These are phyloP conservation scores for Epichloe sibirici DNA, from an alignment of 2,329 filamentous ascomycete genomes.

Conservation along the genomic window DNA sequence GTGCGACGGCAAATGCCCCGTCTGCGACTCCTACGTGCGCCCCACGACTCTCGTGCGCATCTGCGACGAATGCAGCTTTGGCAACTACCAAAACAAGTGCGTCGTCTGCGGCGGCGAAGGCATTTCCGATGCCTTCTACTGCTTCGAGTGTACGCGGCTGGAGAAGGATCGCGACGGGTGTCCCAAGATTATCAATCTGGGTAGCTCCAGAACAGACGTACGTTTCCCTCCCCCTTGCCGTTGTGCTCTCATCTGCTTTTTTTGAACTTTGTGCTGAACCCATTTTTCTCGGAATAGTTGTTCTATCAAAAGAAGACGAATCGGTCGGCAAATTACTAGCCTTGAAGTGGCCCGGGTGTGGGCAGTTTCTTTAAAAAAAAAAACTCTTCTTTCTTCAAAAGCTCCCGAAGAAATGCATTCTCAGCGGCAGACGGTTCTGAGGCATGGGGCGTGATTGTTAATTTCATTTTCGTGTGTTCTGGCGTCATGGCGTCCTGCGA, in stretches of 20 bases:
- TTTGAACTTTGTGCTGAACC: not conserved
- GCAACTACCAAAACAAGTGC: constrained; percentile 99
- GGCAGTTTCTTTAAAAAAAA: constrained; percentile 14
- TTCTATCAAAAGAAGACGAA: constrained; percentile 59
- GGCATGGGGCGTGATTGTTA: not conserved
- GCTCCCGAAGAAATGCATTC: not conserved
- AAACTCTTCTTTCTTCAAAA: not conserved
- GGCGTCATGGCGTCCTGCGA: not conserved
- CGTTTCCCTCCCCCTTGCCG: constrained; percentile 16
- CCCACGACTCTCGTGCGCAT: constrained; percentile 95
- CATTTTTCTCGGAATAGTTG: constrained; percentile 25
- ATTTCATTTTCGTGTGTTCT: not conserved
- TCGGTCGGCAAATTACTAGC: constrained; percentile 44
- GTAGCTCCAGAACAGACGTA: constrained; percentile 89
- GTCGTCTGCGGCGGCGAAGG: constrained; percentile 97
- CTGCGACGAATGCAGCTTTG: constrained; percentile 98
- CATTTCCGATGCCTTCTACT: constrained; percentile 97
- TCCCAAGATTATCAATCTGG: constrained; percentile 98
- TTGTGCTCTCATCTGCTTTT: not conserved
- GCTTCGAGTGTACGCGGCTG: constrained; percentile 92
- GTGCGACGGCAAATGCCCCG: constrained; percentile 98
- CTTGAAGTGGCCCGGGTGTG: constrained; percentile 35
- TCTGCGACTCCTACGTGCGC: constrained; percentile 97
- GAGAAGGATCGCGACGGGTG: constrained; percentile 97
- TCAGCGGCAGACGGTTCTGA: not conserved